Evolutionary conservation across 2,329 filamentous ascomycete genomes (phyloP).

Genomic region (Neofusicoccum cordaticola): DNA sequence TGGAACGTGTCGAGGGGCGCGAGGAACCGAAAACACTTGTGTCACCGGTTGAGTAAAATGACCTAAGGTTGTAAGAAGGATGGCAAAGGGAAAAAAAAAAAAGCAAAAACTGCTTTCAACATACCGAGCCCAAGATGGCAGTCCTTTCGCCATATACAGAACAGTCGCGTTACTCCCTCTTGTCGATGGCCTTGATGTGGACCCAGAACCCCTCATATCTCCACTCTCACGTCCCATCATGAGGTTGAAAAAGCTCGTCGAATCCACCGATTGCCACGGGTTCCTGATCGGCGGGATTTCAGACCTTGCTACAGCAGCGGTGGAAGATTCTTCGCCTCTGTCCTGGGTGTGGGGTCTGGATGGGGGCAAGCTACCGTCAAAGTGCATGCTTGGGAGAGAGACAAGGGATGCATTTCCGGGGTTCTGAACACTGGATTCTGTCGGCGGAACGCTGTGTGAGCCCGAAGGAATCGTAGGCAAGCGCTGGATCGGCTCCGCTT

Average conservation of each 20-base stretch:
- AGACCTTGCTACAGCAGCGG: background rate
- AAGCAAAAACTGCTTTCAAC: background rate
- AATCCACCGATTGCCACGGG: slow-evolving; percentile 13
- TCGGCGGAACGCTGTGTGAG: background rate
- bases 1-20: background rate
- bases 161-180: background rate
- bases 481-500: background rate
- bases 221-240: background rate
- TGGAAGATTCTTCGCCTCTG: slow-evolving; percentile 1
- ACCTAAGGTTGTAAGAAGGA: background rate
- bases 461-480: background rate
- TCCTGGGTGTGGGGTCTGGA: background rate
- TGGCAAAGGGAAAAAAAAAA: too few species aligned
- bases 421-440: background rate
- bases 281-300: slow-evolving; percentile 7
- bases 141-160: background rate
- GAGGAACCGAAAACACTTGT: slow-evolving; percentile 11
- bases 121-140: slow-evolving; percentile 16
- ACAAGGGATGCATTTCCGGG: background rate
- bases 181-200: background rate
- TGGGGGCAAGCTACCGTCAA: background rate
- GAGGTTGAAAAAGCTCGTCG: slow-evolving; percentile 3
- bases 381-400: slow-evolving; percentile 4
- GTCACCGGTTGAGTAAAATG: slow-evolving; percentile 8
- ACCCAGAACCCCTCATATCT: background rate